Percentiles rank a stretch among this genome's conserved stretches.
Conservation (phyloP, 768 basidiomycete species). For the Lyophyllum shimeji region DNA sequence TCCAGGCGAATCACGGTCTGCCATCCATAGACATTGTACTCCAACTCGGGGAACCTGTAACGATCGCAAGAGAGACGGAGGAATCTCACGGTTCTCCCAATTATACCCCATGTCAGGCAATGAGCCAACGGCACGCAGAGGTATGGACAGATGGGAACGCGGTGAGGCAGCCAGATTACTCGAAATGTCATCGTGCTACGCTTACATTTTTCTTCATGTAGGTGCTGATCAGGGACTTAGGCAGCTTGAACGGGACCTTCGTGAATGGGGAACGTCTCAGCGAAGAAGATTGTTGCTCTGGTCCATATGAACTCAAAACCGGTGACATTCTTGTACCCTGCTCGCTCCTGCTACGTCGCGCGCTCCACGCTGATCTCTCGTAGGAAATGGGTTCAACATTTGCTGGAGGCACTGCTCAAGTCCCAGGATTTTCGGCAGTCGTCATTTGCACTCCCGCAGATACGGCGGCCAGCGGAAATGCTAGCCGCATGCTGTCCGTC, state of each 20-base stretch:
- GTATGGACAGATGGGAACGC: neutral
- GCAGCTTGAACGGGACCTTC: slow-evolving; percentile 1
- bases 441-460: neutral
- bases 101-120: neutral
- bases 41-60: neutral
- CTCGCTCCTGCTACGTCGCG: neutral
- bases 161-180: neutral
- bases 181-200: neutral
- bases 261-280: slow-evolving; percentile 7
- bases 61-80: neutral
- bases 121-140: neutral
- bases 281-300: neutral
- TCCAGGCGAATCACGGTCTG: neutral
- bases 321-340: neutral
- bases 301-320: neutral
- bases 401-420: neutral
- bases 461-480: neutral
- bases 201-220: neutral
- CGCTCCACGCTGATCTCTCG: neutral
- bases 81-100: neutral
- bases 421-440: neutral
- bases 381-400: neutral
- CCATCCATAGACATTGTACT: neutral
- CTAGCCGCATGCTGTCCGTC: neutral
- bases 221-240: neutral